Evolutionary conservation across 179 eudicot species (phyloP), one percentile per base, ranked within the genome.

Genomic region (Silene vulgaris): DNA sequence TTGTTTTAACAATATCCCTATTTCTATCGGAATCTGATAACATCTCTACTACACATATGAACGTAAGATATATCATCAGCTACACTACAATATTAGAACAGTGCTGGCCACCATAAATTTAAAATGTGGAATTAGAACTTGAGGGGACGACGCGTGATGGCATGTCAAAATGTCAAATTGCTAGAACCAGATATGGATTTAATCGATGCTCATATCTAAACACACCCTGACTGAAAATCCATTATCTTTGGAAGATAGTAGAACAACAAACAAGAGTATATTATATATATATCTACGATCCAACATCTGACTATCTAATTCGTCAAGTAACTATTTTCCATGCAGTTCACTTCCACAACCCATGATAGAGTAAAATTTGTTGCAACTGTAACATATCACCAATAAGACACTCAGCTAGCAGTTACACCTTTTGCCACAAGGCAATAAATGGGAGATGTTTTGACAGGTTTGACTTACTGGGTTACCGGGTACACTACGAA

Each of bases 311-410:
- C 65, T 61, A 45, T 9, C 26, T 21, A 61, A n/a, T n/a, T 61
- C 23, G 5, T 61, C 30, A n/a, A 61, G 12, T 8, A 61, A 61
- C 68, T 21, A 64, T 28, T 21, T 64, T 64, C 32, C 37, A 23
- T 4, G n/a, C 11, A 61, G 65, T 8, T 61, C 26, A 61, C 5
- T 13, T 28, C 32, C 65, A 61, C 20, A 61, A 8, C 69, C 13
- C 52, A 45, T 45, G 14, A 45, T 45, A 65, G 29, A 13, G 20
- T 65, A 30, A 65, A 19, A 28, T 37, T 23, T 65, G 8, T 17
- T 64, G 69, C 69, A 11, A 65, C 69, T 29, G 69, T 16, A 65
- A 30, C 69, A 65, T 45, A 65, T 30, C 40, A 13, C 43, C 45
- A 11, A 14, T 30, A 37, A 3, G 69, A 29, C 40, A 14, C 12